Evolutionary conservation across 495 filamentous ascomycete genomes (phyloP), one percentile per base, ranked within the genome.

Genomic region (Aspergillus mulundensis): DNA sequence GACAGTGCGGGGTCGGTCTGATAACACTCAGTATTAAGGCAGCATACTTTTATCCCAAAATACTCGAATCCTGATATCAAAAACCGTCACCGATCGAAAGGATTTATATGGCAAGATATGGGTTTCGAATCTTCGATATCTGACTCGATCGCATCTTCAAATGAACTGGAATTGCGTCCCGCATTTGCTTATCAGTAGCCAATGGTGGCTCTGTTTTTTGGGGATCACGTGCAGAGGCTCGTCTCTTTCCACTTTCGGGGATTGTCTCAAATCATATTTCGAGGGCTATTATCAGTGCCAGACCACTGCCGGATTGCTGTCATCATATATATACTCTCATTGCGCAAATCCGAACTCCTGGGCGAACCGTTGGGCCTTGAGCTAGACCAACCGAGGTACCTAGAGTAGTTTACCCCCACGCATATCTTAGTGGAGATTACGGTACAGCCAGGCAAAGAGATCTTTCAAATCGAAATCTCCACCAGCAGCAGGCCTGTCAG

Each of bases 381-480:
- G 40, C 19, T 20, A 18, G 23, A 12, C 48, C 34, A 16, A 39
- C 47, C 47, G 48, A 50, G 48, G 48, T 40, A 40, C 38, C n/a
- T 16, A 24, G n/a, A n/a, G n/a, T n/a, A n/a, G 34, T 16, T 7
- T 3, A 34, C 53, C 53, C 53, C 53, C 53, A 56, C 53, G 44
- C 45, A 56, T 49, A 42, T 32, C 42, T 49, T 41, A 15, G 16
- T 45, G 45, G 32, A 46, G 43, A 47, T 55, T 55, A 43, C 18
- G 15, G 30, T 55, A 43, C 18, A 23, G 30, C 50, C 48, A 49
- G 32, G 36, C 50, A 41, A 43, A 42, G 43, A 50, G 52, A 48
- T 23, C 57, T 53, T 43, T 42, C 41, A 32, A 42, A 38, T 47
- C 41, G 32, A 42, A 38, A 58, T 54, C 56, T 63, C 61, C 57